These are phyloP conservation scores for Suillus bovinus DNA, from an alignment of 768 basidiomycete genomes.

Conservation along the genomic window DNA sequence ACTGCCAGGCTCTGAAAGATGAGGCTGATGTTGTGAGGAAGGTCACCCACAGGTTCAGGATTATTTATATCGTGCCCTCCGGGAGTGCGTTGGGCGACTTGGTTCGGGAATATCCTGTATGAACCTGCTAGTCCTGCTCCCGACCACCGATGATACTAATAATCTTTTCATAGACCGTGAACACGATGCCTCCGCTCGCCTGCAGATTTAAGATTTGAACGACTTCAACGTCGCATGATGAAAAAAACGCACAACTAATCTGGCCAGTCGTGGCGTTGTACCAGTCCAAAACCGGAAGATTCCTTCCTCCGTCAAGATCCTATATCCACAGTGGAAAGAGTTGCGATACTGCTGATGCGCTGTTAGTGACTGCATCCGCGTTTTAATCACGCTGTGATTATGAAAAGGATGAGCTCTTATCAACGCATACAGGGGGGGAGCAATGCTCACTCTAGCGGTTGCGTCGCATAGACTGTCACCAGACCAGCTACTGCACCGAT, in stretches of 20 bases:
- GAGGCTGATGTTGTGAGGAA: neutral
- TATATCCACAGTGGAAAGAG: conserved; percentile 93
- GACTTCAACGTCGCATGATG: conserved; percentile 4
- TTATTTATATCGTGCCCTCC: neutral
- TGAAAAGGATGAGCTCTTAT: neutral
- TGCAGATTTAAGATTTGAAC: conserved; percentile 33
- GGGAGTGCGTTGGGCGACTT: neutral
- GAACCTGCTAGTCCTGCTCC: conserved; percentile 12
- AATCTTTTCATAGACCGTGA: conserved; percentile 87
- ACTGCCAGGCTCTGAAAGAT: neutral
- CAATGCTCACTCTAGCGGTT: conserved; percentile 72
- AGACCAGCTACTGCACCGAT: conserved; percentile 94
- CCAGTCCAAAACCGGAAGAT: conserved; percentile 94
- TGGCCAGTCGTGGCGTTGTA: conserved; percentile 84
- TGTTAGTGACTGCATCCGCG: conserved; percentile 93
- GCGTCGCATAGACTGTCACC: conserved; percentile 91
- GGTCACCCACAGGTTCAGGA: neutral
- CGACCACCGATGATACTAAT: conserved; percentile 50
- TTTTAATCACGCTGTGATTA: conserved; percentile 83
- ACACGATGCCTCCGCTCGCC: conserved; percentile 92
- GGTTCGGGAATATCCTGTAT: neutral
- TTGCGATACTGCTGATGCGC: conserved; percentile 87
- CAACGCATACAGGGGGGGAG: conserved; percentile 3
- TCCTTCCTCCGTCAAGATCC: conserved; percentile 94
- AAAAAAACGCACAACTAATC: conserved; percentile 62